Evolutionary conservation across 2,329 filamentous ascomycete species (phyloP).

Genomic region (Penicillium sp.): DNA sequence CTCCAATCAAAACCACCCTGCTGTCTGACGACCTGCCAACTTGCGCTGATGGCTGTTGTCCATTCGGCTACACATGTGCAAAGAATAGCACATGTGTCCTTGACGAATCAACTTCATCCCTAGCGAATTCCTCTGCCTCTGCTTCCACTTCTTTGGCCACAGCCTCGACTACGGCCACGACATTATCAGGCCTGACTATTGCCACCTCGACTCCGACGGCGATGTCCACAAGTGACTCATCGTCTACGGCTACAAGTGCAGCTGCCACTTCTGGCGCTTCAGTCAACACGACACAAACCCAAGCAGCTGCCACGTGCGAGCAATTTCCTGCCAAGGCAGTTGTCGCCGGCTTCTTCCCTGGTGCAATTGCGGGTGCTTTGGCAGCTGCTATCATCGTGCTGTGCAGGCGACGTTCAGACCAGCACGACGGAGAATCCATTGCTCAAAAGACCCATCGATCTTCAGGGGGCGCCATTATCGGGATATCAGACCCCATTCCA

Average conservation of each 20-base stretch:
- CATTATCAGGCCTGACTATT: conserved; percentile 11
- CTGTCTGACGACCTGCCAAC: conserved; percentile 37
- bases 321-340: conserved; percentile 40
- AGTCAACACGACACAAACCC: conserved; percentile 18
- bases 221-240: conserved; percentile 10
- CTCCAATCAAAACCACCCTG: conserved; percentile 39
- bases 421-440: neutral
- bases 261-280: conserved; percentile 12
- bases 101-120: conserved; percentile 22
- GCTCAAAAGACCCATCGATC: conserved; percentile 21
- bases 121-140: conserved; percentile 20
- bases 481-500: conserved; percentile 43
- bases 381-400: conserved; percentile 49
- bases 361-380: conserved; percentile 45
- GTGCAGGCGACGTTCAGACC: conserved; percentile 30
- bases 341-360: conserved; percentile 45
- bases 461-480: conserved; percentile 28
- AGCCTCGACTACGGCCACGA: conserved; percentile 17
- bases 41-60: conserved; percentile 44
- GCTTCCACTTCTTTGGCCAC: conserved; percentile 18
- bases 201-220: conserved; percentile 20
- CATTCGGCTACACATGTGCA: conserved; percentile 45
- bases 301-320: conserved; percentile 26
- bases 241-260: conserved; percentile 2
- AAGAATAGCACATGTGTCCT: conserved; percentile 27